Percentiles rank a stretch among this genome's conserved stretches.
Evolutionary conservation across 2,329 filamentous ascomycete species (phyloP).

Genomic region (Apiospora saccharicola): DNA sequence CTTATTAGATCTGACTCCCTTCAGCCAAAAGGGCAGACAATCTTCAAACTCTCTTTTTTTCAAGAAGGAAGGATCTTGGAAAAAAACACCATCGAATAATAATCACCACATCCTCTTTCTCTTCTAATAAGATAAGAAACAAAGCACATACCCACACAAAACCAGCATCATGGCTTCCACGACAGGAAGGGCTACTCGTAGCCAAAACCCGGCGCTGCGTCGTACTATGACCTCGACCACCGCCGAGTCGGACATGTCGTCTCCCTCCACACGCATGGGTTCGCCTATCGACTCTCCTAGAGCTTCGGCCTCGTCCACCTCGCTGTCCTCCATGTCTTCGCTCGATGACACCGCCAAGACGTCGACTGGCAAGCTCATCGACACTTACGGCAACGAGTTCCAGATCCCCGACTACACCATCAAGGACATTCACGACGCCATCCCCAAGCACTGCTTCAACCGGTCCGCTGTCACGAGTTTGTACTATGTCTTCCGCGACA

Average conservation of each 20-base stretch:
- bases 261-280: conserved; percentile 62
- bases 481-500: conserved; percentile 84
- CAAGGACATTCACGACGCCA: conserved; percentile 96
- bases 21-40: not conserved
- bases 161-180: conserved; percentile 53
- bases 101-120: not conserved
- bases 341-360: conserved; percentile 57
- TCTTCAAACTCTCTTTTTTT: not conserved
- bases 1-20: conserved; percentile 12
- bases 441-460: conserved; percentile 96
- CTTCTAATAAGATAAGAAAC: not conserved
- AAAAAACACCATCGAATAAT: not conserved
- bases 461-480: conserved; percentile 80
- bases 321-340: conserved; percentile 87
- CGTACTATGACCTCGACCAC: conserved; percentile 54
- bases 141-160: not conserved
- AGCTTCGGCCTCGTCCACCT: conserved; percentile 81
- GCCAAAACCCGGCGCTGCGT: conserved; percentile 53
- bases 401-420: conserved; percentile 94
- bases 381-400: conserved; percentile 96
- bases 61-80: conserved; percentile 16
- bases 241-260: conserved; percentile 52
- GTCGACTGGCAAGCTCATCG: conserved; percentile 71
- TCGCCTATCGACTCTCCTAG: conserved; percentile 68
- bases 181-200: conserved; percentile 49